Percentiles rank a stretch among this genome's conserved stretches.
Conservation (phyloP, 306 rosid species). For the Malus orientalis region DNA sequence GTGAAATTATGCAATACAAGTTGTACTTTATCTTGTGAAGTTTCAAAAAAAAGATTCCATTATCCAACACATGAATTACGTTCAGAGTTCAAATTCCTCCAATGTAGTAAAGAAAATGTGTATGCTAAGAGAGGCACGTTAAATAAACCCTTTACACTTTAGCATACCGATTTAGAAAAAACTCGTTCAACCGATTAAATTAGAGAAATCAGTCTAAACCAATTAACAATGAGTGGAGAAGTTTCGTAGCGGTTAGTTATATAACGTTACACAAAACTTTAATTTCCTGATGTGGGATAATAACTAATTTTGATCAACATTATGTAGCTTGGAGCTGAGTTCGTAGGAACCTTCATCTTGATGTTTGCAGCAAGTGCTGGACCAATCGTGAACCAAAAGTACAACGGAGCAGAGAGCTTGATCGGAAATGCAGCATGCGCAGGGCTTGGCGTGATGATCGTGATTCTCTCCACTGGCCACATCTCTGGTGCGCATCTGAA, state of each 20-base stretch:
- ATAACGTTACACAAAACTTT: not conserved
- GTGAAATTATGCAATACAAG: too few species aligned
- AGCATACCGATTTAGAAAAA: not conserved
- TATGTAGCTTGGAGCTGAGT: slow-evolving; percentile 82
- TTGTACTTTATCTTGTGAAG: not conserved
- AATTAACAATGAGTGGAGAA: not conserved
- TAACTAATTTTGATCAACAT: not conserved
- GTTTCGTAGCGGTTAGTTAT: not conserved
- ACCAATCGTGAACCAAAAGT: slow-evolving; percentile 84
- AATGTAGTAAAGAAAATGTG: too few species aligned
- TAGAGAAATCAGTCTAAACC: not conserved
- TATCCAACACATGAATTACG: too few species aligned
- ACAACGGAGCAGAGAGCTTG: slow-evolving; percentile 54
- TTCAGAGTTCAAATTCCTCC: too few species aligned
- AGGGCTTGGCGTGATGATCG: slow-evolving; percentile 74
- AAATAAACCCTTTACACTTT: too few species aligned
- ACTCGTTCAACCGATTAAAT: not conserved
- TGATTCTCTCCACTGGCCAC: slow-evolving; percentile 86
- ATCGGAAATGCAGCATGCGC: slow-evolving; percentile 85
- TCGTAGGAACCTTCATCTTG: slow-evolving; percentile 83
- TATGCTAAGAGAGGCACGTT: not conserved
- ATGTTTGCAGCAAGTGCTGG: slow-evolving; percentile 88
- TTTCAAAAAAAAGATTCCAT: not conserved
- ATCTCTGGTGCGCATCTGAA: slow-evolving; percentile 92
- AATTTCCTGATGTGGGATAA: not conserved